Evolutionary conservation across 139 green algal genomes (phyloP), one percentile per base, ranked within the genome.

Genomic region (Pedinophyceae sp.): DNA sequence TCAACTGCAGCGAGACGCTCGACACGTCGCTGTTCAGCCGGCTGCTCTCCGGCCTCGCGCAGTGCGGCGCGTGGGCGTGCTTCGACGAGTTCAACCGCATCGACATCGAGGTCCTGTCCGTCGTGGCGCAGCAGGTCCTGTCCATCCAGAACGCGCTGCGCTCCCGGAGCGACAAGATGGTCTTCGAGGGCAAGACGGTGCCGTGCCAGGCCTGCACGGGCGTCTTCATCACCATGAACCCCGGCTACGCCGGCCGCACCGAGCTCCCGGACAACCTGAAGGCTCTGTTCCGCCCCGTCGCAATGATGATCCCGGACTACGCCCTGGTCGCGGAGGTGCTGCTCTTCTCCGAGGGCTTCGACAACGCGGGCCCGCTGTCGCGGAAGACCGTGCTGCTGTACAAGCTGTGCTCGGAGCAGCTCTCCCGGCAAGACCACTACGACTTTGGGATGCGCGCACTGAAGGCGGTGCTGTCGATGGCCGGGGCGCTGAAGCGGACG

Each of bases 251-350:
- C 30, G 73, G 69, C 2, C 61, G 73, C 20, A 74, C 69, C 1
- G 73, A 77, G 60, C 69, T 81, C 40, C 73, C 73, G 13, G 73
- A 81, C 66, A 78, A 77, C 60, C 64, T 81, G n/a, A 81, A 81
- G 72, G 67, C 66, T n/a, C 64, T 77, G 40, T 75, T 78, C 58
- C 59, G 70, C 18, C 62, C 62, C 5, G 57, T 74, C 22, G 48
- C 61, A 43, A 78, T 78, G 70, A 75, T 78, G 70, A 64, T 79
- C 27, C 74, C 74, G 3, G 74, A 82, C 67, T 77, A 77, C 50
- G 60, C 63, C 23, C 71, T 79, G 59, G 72, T 82, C 17, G 64
- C 70, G 0, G 74, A 82, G 65, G 74, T 86, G 23, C 71, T 77
- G 23, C 72, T 86, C n/a, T 79, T 77, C 56, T 54, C 48, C 19